Conservation (phyloP, 139 green algal species). For the Micromonas commoda region DNA sequence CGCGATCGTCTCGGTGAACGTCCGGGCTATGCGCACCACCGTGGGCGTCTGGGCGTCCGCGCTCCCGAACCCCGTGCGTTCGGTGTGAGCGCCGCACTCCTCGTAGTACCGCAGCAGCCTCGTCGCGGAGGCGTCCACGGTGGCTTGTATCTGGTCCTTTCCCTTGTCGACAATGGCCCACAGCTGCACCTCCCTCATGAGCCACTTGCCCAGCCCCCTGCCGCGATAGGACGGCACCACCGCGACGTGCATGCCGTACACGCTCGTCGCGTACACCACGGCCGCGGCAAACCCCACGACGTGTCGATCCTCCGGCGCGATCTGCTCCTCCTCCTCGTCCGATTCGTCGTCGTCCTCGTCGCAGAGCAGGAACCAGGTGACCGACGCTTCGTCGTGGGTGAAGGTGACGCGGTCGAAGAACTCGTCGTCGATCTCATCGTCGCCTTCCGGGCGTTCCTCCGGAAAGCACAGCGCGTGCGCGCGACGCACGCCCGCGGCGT, state of each 20-base stretch:
- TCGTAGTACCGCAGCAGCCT: neutral
- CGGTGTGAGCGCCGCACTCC: neutral
- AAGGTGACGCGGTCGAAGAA: slow-evolving; percentile 1
- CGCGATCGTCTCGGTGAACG: neutral
- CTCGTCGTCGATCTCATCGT: neutral
- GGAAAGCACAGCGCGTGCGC: neutral
- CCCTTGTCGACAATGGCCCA: neutral
- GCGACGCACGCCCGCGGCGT: neutral
- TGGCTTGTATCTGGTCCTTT: neutral
- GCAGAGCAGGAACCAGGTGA: neutral
- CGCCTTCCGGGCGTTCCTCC: neutral
- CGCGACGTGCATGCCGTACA: slow-evolving; percentile 12
- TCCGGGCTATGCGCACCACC: neutral
- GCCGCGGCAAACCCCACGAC: slow-evolving; percentile 8
- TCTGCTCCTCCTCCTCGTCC: neutral
- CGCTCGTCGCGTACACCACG: neutral
- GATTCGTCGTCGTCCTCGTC: neutral
- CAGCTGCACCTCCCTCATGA: neutral
- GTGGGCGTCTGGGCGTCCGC: neutral
- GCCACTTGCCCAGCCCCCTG: neutral
- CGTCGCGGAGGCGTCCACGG: neutral
- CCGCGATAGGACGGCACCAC: neutral
- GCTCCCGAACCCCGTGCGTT: neutral
- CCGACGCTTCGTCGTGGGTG: neutral
- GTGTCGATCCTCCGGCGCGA: neutral